Percentiles rank a stretch among this genome's conserved stretches.
Conservation (phyloP, 2,329 filamentous ascomycete species). For the Clathrospora elynae region DNA sequence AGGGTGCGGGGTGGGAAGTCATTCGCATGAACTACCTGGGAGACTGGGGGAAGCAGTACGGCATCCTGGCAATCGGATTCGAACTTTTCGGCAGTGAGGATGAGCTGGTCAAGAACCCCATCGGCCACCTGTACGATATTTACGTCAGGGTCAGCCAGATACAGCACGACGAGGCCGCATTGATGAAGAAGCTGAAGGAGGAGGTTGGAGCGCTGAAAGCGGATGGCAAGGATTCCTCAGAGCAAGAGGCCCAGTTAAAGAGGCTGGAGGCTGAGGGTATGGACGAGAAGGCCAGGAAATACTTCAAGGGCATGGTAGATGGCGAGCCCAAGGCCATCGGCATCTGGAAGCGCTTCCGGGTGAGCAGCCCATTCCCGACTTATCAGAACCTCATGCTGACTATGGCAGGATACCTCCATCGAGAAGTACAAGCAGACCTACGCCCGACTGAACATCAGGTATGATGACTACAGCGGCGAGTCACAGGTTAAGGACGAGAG, state of each 20-base stretch:
- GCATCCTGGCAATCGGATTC: slow-evolving; percentile 73
- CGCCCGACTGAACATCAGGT: slow-evolving; percentile 66
- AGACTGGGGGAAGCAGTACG: slow-evolving; percentile 79
- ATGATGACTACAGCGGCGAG: slow-evolving; percentile 71
- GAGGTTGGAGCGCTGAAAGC: slow-evolving; percentile 44
- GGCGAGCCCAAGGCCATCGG: slow-evolving; percentile 63
- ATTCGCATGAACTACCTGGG: slow-evolving; percentile 75
- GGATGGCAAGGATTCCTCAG: slow-evolving; percentile 51
- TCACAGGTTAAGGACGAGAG: slow-evolving; percentile 68
- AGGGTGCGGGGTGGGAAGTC: slow-evolving; percentile 72
- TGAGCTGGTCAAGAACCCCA: slow-evolving; percentile 71
- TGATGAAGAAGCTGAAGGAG: slow-evolving; percentile 63
- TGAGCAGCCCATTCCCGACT: slow-evolving; percentile 4
- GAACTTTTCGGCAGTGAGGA: slow-evolving; percentile 76
- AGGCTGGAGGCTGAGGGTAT: slow-evolving; percentile 47
- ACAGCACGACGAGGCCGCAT: slow-evolving; percentile 67
- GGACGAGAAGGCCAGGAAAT: slow-evolving; percentile 75
- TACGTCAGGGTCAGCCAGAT: slow-evolving; percentile 76
- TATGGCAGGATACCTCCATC: slow-evolving; percentile 61
- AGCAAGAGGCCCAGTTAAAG: slow-evolving; percentile 49
- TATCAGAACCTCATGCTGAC: slow-evolving; percentile 9
- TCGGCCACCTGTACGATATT: slow-evolving; percentile 80
- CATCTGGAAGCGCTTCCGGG: slow-evolving; percentile 66
- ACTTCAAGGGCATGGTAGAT: slow-evolving; percentile 72
- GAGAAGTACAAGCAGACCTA: slow-evolving; percentile 69